Conservation (phyloP, 805 yeast genomes). For the Ogataea chonburiensis region DNA sequence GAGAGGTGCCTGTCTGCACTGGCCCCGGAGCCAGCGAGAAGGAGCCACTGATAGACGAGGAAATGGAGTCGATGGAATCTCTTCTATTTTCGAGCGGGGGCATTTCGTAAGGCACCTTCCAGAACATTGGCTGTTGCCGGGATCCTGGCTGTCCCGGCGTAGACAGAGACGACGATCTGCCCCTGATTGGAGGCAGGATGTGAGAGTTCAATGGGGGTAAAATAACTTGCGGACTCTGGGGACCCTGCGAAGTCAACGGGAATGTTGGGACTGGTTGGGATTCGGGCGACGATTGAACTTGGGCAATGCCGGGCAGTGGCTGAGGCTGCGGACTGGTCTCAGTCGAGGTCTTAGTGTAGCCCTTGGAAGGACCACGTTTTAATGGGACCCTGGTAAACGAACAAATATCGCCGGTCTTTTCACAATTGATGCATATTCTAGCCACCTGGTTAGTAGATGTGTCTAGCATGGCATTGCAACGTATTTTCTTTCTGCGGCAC, state of each 20-base stretch:
- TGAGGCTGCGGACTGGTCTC: constrained; percentile 32
- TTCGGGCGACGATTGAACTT: constrained; percentile 15
- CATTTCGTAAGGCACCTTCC: constrained; percentile 64
- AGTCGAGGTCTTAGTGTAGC: constrained; percentile 44
- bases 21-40: constrained; percentile 23
- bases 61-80: constrained; percentile 49
- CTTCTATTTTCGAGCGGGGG: constrained; percentile 37
- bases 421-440: constrained; percentile 60
- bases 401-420: constrained; percentile 58
- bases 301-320: constrained; percentile 14
- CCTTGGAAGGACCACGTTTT: constrained; percentile 79
- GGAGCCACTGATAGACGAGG: constrained; percentile 44
- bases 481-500: constrained; percentile 69
- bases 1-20: constrained; percentile 14
- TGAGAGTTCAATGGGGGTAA: constrained; percentile 28
- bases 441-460: constrained; percentile 45
- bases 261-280: constrained; percentile 10
- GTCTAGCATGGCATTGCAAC: constrained; percentile 63
- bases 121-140: constrained; percentile 37
- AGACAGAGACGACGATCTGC: constrained; percentile 24
- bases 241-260: constrained; percentile 1
- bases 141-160: constrained; percentile 6
- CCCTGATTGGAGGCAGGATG: constrained; percentile 26
- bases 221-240: constrained; percentile 19
- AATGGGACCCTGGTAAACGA: constrained; percentile 69